These are phyloP conservation scores for Colletotrichum gigasporum DNA, from an alignment of 2,329 filamentous ascomycete genomes.

Conservation along the genomic window DNA sequence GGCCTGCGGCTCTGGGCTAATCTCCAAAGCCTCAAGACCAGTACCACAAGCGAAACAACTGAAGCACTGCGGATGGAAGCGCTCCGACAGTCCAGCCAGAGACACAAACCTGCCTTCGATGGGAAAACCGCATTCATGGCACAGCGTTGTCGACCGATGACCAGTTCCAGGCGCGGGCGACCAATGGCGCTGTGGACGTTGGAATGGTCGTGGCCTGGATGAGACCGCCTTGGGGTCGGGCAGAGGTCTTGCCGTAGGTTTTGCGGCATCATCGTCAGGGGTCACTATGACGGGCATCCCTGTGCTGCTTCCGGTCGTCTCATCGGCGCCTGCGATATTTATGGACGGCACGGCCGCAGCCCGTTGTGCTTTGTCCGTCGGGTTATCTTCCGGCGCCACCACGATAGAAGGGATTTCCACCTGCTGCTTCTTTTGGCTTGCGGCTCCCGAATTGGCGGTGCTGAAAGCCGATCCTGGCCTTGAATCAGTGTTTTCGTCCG, in stretches of 20 bases:
- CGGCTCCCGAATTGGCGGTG: neutral
- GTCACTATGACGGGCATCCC: constrained; percentile 51
- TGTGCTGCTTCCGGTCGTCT: neutral
- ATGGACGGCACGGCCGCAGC: constrained; percentile 52
- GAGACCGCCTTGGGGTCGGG: constrained; percentile 53
- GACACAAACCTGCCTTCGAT: constrained; percentile 93
- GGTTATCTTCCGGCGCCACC: constrained; percentile 58
- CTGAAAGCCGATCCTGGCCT: constrained; percentile 47
- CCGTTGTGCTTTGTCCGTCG: constrained; percentile 37
- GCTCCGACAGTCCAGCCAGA: constrained; percentile 74
- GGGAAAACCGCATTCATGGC: constrained; percentile 82
- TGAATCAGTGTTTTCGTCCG: constrained; percentile 76
- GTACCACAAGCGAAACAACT: constrained; percentile 88
- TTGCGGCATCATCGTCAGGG: constrained; percentile 48
- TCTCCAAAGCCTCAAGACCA: constrained; percentile 91
- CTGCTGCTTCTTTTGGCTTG: constrained; percentile 55
- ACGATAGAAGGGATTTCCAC: constrained; percentile 63
- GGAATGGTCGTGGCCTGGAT: constrained; percentile 43
- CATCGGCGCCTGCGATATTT: constrained; percentile 49
- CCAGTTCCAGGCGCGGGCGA: constrained; percentile 58
- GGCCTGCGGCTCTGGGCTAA: constrained; percentile 87
- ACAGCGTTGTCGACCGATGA: constrained; percentile 58
- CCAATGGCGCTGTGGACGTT: constrained; percentile 64
- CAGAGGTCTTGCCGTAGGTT: constrained; percentile 49
- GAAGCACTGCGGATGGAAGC: constrained; percentile 96